Base-by-base conservation (phyloP, 192 early-diverging fungal species). In the Coemansia sp. region DNA sequence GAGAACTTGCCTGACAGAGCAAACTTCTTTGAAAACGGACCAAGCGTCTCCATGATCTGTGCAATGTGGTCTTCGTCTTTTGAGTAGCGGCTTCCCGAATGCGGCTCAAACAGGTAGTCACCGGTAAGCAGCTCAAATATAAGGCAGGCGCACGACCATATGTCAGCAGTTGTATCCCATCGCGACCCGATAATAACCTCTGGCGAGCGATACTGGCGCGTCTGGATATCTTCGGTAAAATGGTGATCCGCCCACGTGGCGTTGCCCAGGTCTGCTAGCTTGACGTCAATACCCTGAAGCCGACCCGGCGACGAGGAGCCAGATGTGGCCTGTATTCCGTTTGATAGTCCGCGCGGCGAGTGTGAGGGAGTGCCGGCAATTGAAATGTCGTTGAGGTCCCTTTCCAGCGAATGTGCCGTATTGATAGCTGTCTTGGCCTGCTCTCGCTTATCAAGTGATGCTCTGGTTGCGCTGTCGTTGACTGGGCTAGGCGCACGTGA, bases 21-120 rank as follows among this genome's bases (percentile, higher is more conserved):
- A 64, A 98, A 79, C 41, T 84, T 80, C 68, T 85, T 90, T 0
- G 91, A 90, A 69, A 96, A 91, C 3, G 82, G 82, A n/a, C 94
- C 96, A 23, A 98, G 69, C 14, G 96, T 86, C 74, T 98, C 96
- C 26, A 93, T 89, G 58, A 98, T 97, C 77, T 96, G 96, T 0
- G 96, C 96, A 56, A 98, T 83, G 66, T 98, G 96, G 76, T 98
- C 96, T 74, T 98, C 95, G 70, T 98, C 92, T 70, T 95, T 94
- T 52, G 82, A 90, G 73, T 93, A 96, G 50, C 89, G 72, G 10
- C 77, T 65, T 22, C 94, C 92, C 21, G 87, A 84, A 63, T 91
- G 92, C 37, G 95, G 95, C 82, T 98, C 94, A 85, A 98, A 98
- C 37, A 98, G 77, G 62, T 94, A 98, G 72, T 95, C 92, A 21